Evolutionary conservation across 768 basidiomycete genomes (phyloP).

Genomic region (Thelephora ganbajun): DNA sequence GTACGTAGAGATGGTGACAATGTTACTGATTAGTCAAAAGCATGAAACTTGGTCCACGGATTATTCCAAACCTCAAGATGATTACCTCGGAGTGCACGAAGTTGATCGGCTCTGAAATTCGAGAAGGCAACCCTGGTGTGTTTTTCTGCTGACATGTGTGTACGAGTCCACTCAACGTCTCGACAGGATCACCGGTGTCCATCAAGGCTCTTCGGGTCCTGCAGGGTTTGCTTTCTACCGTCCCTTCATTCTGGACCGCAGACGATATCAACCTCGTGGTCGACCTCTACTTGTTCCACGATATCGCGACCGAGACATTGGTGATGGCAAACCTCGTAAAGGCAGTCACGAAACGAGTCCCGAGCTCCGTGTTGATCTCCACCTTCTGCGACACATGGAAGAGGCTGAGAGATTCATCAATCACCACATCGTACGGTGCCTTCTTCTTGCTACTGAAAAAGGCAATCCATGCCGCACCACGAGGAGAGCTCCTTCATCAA

Average conservation of each 20-base stretch:
- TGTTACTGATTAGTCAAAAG: conserved; percentile 23
- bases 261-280: conserved; percentile 44
- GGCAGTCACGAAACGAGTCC: conserved; percentile 53
- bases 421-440: conserved; percentile 12
- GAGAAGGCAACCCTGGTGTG: conserved; percentile 6
- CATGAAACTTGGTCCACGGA: conserved; percentile 66
- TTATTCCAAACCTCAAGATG: conserved; percentile 73
- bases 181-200: conserved; percentile 10
- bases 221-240: conserved; percentile 52
- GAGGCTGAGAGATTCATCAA: conserved; percentile 13
- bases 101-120: conserved; percentile 13
- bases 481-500: conserved; percentile 50
- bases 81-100: conserved; percentile 46
- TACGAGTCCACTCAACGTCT: too few relatives aligned
- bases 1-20: conserved; percentile 3
- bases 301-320: conserved; percentile 12
- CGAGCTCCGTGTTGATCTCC: conserved; percentile 52
- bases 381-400: conserved; percentile 50
- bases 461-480: conserved; percentile 47
- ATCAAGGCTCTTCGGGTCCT: conserved; percentile 34
- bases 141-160: too few relatives aligned
- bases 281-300: conserved; percentile 31
- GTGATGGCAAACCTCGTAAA: conserved; percentile 37
- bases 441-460: conserved; percentile 63
- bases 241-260: conserved; percentile 73